phyloP scores from a whole-genome alignment of 208 protist genomes.

The Acanthamoeba lenticulata region DNA sequence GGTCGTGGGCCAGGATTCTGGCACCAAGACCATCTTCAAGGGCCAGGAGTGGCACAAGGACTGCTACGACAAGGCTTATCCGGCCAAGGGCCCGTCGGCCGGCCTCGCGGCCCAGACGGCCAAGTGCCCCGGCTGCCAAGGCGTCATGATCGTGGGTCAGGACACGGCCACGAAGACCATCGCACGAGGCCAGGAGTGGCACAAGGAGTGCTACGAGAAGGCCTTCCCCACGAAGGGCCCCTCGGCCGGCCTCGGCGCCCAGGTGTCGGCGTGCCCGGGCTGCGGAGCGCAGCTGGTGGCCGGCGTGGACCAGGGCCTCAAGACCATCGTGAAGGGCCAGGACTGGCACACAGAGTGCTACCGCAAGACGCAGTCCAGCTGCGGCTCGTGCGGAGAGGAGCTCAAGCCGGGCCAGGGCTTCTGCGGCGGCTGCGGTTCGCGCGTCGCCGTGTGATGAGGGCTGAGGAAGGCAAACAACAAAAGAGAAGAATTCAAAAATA shows the following conservation, averaged over 20 bases:
- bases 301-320: background rate
- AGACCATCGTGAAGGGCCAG: constrained; percentile 61
- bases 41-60: constrained; percentile 28
- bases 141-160: constrained; percentile 28
- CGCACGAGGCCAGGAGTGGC: constrained; percentile 55
- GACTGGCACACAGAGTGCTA: constrained; percentile 66
- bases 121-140: constrained; percentile 37
- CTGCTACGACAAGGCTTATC: constrained; percentile 6
- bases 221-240: constrained; percentile 25
- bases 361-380: constrained; percentile 4
- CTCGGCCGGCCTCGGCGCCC: background rate
- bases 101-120: background rate
- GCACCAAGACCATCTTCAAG: background rate
- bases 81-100: background rate
- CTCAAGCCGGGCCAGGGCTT: constrained; percentile 26
- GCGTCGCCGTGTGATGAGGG: background rate
- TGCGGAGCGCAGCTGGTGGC: constrained; percentile 12
- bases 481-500: background rate
- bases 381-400: constrained; percentile 20
- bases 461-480: background rate
- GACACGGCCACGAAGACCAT: constrained; percentile 49
- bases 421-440: background rate
- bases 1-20: constrained; percentile 25
- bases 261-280: background rate
- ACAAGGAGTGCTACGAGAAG: constrained; percentile 61